Base-by-base conservation (phyloP, 1,284 basidiomycete genomes). In the Heliocybe sulcata region DNA sequence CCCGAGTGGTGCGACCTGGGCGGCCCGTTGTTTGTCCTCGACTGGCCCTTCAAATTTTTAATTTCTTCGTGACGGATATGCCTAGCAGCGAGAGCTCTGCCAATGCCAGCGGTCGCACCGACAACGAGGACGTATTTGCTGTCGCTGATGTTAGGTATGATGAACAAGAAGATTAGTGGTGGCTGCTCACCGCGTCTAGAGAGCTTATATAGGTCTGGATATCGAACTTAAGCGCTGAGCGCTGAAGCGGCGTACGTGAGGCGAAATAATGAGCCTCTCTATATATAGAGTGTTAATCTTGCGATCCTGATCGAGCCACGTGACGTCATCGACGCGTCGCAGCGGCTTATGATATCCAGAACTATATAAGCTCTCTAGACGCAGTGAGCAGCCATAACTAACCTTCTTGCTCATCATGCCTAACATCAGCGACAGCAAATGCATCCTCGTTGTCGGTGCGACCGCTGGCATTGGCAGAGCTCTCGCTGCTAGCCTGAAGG, bases 381-480 rank as follows among this genome's bases (percentile, higher is more conserved):
- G n/a, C n/a, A n/a, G n/a, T n/a, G n/a, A n/a, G n/a, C n/a, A n/a
- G n/a, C n/a, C n/a, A n/a, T n/a, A n/a, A n/a, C 38, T 42, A 9
- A 3, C 38, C 6, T 16, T 20, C 38, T 4, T 16, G 6, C 12
- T 6, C n/a, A 42, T 42, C 57, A 77, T 77, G 75, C 67, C 74
- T 50, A 62, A 63, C 47, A 80, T 83, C 58, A 70, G 75, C 64
- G 72, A 78, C 58, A 74, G 73, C 54, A 80, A 79, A 66, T 82
- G 77, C 57, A 66, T 85, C 57, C 75, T 86, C 45, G 72, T 86
- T 54, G 74, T 82, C 54, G 83, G 83, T 16, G 82, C 81, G 1
- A 85, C 83, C 9, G 70, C 80, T 38, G 83, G 83, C 33, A 80
- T 85, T 19, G 83, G 84, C n/a, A 76, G 80, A 8, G 74, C 77